Conservation (phyloP, 108 stramenopile genomes). For the Tribonema minus region DNA sequence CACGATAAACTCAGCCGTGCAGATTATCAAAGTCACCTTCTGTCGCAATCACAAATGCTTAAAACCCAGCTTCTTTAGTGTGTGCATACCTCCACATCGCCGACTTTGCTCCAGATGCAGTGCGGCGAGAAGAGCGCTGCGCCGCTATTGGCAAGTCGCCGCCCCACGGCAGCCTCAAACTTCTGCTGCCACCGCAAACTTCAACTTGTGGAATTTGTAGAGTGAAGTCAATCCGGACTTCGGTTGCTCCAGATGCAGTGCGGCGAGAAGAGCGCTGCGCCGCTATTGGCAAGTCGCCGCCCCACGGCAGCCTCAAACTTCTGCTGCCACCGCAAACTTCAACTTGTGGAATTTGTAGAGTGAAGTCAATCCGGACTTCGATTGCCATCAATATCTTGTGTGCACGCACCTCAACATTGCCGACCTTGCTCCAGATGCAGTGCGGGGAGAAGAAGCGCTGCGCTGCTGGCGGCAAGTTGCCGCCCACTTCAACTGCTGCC, state of each 20-base stretch:
- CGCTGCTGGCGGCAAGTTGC: constrained; percentile 13
- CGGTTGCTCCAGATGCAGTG: constrained; percentile 26
- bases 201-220: no score
- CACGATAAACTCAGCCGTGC: no score
- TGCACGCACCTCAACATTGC: background rate
- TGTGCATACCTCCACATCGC: background rate
- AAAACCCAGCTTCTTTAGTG: no score
- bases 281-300: constrained; percentile 6
- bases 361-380: no score
- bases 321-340: no score
- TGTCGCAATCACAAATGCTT: no score
- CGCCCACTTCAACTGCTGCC: no score
- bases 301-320: background rate
- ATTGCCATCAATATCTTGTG: no score
- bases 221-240: no score
- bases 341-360: no score
- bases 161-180: constrained; percentile 7
- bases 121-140: constrained; percentile 7
- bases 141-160: constrained; percentile 13
- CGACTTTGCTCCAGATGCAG: constrained; percentile 24
- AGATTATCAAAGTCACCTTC: no score
- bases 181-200: no score
- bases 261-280: constrained; percentile 18
- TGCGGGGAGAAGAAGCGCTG: constrained; percentile 12
- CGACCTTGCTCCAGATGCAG: constrained; percentile 25